phyloP scores from a whole-genome alignment of 441 rosid species.

The Biscutella laevigata region DNA sequence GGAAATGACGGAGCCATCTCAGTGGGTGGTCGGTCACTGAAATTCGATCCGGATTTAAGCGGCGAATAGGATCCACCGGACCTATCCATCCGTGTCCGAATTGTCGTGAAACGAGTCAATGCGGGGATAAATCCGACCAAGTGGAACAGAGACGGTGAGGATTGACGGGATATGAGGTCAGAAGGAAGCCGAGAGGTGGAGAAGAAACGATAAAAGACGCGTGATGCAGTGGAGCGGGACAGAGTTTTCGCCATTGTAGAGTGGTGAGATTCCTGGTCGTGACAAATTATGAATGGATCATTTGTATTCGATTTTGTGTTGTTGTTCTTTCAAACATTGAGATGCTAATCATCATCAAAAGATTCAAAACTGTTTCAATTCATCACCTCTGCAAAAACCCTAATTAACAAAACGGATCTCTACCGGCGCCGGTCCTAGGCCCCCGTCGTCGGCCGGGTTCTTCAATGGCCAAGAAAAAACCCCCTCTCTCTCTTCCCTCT shows the following conservation, averaged over 20 bases:
- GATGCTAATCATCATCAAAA: too few species aligned
- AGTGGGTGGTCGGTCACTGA: constrained; percentile 90
- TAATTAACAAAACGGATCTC: too few species aligned
- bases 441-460: too few species aligned
- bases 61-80: constrained; percentile 69
- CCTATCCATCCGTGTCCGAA: constrained; percentile 67
- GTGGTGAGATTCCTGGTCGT: constrained; percentile 10
- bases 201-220: constrained; percentile 25
- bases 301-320: too few species aligned
- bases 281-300: too few species aligned
- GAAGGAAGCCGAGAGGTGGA: constrained; percentile 21
- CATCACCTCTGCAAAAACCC: too few species aligned
- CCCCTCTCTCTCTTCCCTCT: too few species aligned
- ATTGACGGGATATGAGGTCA: constrained; percentile 36
- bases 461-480: too few species aligned
- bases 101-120: constrained; percentile 35
- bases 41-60: constrained; percentile 68
- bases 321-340: too few species aligned
- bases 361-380: too few species aligned
- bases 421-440: too few species aligned
- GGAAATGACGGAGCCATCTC: constrained; percentile 93
- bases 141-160: constrained; percentile 33
- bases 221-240: constrained; percentile 34
- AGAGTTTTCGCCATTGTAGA: constrained; percentile 26
- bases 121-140: constrained; percentile 25